Base-by-base conservation (phyloP, 2,329 filamentous ascomycete genomes). In the Mycocentrospora acerina region DNA sequence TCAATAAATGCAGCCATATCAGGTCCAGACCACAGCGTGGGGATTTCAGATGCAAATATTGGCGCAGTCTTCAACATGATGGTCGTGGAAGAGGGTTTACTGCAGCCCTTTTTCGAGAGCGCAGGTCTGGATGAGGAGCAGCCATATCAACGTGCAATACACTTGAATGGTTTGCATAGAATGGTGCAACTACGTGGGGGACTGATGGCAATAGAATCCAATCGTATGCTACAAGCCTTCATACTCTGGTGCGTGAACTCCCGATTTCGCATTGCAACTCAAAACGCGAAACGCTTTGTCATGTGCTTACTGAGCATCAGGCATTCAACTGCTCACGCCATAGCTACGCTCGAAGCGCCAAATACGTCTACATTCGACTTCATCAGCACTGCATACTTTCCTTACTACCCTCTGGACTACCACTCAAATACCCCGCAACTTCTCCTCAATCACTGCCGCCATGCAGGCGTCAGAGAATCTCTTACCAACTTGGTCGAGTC, bases 161-260 rank as follows among this genome's bases (percentile, higher is more conserved):
- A 68, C 40, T 32, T 62, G 26, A 55, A 56, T 18, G 65, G 64
- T 4, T 29, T 68, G 46, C 52, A 49, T 22, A 57, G 46, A 40
- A 67, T 68, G 65, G 44, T 68, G 11, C 53, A 60, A 34, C 29
- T 67, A 32, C 55, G 65, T 11, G 65, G 65, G 22, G 65, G 65
- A 11, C 42, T 68, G 9, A 42, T 35, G 32, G 56, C 53, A 37
- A 59, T 68, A 25, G 54, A 51, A 26, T 62, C 61, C 14, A 67
- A 67, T 42, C 61, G 62, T 33, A 64, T 66, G n/a, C 44, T 68
- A 14, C 64, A 68, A 35, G 62, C 65, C 16, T 67, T 68, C 57
- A 67, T 68, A 56, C 60, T 68, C 48, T 68, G 65, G 65, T 68
- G 52, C 29, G 64, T 65, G 44, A 33, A 36, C 36, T 30, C 28